Evolutionary conservation across 768 basidiomycete species (phyloP), one percentile per base, ranked within the genome.

Genomic region (Mycena venus): DNA sequence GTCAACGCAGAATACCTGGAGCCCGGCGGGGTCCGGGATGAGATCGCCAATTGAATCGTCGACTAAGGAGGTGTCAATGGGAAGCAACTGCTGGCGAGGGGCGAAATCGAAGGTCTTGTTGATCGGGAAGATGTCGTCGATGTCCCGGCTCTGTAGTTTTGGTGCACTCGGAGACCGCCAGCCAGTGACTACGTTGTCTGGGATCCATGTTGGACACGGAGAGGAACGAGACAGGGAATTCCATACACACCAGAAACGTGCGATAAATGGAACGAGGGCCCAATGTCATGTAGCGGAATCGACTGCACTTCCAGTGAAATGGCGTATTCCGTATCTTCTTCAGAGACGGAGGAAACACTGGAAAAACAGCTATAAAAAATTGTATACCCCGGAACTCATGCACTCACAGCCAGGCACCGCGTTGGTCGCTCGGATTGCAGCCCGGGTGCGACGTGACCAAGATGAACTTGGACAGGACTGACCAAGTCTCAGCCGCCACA

Each of bases 1-100:
- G 63, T 74, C 63, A n/a, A 64, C 47, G 36, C 73, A 74, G 47
- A 74, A 74, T 0, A 74, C 68, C 44, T 74, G 68, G 21, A 74
- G 63, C 10, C 68, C 68, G 3, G 17, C 12, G 5, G 73, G 73
- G 40, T 60, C 70, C 4, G 62, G 49, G 42, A 64, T 6, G 8
- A 25, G 23, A 21, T 68, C 59, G 12, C 17, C 23, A 27, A 56
- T 17, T 2, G 51, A 34, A 25, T n/a, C 36, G 19, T 61, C 27
- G 12, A 44, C 15, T 15, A 66, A 32, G 21, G 27, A n/a, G 1
- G 9, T 19, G 36, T 71, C 51, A 15, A 68, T n/a, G 14, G 73
- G 73, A 17, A 74, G 23, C 36, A 74, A 42, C 58, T 74, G 73
- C 36, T 74, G 73, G 36, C 73, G 73, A 15, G 73, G 63, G 0